phyloP scores from a whole-genome alignment of 108 stramenopile genomes.

The Conticribra weissflogii region DNA sequence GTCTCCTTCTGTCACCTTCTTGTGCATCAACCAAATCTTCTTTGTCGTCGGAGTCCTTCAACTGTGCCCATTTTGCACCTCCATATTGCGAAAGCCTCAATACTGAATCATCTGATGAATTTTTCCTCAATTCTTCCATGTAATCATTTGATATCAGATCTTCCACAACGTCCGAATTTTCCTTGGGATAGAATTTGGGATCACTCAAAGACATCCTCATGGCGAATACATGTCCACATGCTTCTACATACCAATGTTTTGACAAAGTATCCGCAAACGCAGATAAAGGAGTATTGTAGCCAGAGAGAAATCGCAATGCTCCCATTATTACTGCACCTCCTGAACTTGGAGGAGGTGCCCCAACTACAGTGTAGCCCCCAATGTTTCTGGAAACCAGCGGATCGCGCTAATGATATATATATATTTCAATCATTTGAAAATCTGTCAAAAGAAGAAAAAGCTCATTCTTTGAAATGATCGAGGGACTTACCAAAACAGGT shows the following conservation, averaged over 20 bases:
- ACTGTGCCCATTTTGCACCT: slow-evolving; percentile 71
- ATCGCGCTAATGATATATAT: no score
- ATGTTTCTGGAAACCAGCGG: slow-evolving; percentile 56
- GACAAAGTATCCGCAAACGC: slow-evolving; percentile 59
- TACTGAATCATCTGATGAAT: slow-evolving; percentile 46
- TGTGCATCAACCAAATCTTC: slow-evolving; percentile 47
- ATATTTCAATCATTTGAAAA: no score
- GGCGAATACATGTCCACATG: slow-evolving; percentile 76
- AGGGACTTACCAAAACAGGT: slow-evolving; percentile 33
- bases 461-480: no score
- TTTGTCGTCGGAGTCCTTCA: slow-evolving; percentile 51
- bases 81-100: slow-evolving; percentile 57
- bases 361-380: slow-evolving; percentile 61
- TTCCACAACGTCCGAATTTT: slow-evolving; percentile 47
- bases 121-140: slow-evolving; percentile 64
- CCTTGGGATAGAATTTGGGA: slow-evolving; percentile 56
- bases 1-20: slow-evolving; percentile 62
- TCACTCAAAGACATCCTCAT: slow-evolving; percentile 88
- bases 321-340: slow-evolving; percentile 84
- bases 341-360: slow-evolving; percentile 80
- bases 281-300: slow-evolving; percentile 55
- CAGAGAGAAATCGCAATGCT: slow-evolving; percentile 64
- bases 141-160: slow-evolving; percentile 58
- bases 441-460: no score
- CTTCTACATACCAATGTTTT: slow-evolving; percentile 74